Evolutionary conservation across 345 rosid species (phyloP).

Genomic region (Pseudoturritis turrita): DNA sequence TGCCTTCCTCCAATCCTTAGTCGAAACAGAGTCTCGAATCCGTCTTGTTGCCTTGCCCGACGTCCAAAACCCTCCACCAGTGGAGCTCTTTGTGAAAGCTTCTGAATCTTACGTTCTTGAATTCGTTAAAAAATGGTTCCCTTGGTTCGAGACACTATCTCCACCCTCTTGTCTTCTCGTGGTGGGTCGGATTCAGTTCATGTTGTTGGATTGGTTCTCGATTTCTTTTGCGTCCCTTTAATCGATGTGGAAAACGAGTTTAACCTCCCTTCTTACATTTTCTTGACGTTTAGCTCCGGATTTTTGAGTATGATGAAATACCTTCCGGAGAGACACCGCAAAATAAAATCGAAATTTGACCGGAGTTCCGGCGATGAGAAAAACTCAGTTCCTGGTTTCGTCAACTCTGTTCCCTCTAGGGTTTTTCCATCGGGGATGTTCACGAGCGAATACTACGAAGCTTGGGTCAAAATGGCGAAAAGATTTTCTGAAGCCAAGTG

Average conservation of each 20-base stretch:
- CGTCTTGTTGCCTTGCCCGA: constrained; percentile 6
- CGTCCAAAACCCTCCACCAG: constrained; percentile 7
- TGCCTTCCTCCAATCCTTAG: neutral
- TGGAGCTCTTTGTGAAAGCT: constrained; percentile 1
- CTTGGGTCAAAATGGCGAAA: constrained; percentile 26
- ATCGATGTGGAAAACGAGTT: constrained; percentile 38
- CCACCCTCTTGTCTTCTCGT: neutral
- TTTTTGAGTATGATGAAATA: constrained; percentile 39
- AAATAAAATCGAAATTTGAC: constrained; percentile 2
- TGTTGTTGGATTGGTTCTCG: constrained; percentile 39
- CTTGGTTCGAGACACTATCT: neutral
- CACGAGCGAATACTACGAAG: constrained; percentile 27
- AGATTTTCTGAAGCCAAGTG: constrained; percentile 37
- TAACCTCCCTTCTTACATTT: constrained; percentile 44
- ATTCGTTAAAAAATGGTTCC: constrained; percentile 16
- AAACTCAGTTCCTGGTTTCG: constrained; percentile 26
- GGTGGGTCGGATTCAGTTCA: constrained; percentile 10
- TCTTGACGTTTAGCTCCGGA: constrained; percentile 35
- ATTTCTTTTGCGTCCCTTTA: constrained; percentile 38
- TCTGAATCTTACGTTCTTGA: constrained; percentile 15
- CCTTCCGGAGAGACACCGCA: constrained; percentile 25
- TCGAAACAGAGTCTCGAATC: constrained; percentile 1
- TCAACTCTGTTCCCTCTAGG: constrained; percentile 28
- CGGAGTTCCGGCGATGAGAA: constrained; percentile 1
- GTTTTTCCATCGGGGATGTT: constrained; percentile 34